phyloP scores from a whole-genome alignment of 352 stramenopile genomes.

The Phytophthora idaei region DNA sequence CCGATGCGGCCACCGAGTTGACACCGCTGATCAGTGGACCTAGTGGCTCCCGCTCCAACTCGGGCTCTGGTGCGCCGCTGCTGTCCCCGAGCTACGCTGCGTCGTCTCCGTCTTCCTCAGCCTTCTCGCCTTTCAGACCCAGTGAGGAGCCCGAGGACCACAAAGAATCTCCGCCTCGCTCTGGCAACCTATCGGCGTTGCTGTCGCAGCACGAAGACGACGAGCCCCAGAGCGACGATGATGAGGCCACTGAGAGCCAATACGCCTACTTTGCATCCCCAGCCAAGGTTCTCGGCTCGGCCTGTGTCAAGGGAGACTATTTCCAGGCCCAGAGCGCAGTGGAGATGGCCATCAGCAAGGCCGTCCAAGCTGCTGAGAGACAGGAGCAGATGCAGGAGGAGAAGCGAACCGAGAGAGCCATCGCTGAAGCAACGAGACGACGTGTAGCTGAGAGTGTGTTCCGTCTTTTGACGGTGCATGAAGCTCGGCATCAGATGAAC shows the following conservation, averaged over 20 bases:
- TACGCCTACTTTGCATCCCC: conserved; percentile 67
- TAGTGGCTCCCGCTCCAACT: conserved; percentile 1
- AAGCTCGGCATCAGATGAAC: conserved; percentile 80
- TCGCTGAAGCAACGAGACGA: conserved; percentile 7
- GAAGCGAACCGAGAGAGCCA: conserved; percentile 12
- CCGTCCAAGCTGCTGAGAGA: conserved; percentile 28
- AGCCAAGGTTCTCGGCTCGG: conserved; percentile 66
- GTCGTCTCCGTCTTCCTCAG: conserved; percentile 46
- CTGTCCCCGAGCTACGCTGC: conserved; percentile 56
- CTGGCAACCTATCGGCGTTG: conserved; percentile 22
- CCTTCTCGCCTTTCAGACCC: conserved; percentile 43
- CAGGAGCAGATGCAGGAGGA: conserved; percentile 24
- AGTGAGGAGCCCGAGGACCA: conserved; percentile 14
- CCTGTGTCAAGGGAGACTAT: conserved; percentile 80
- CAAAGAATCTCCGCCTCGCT: conserved; percentile 19
- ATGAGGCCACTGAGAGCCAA: conserved; percentile 34
- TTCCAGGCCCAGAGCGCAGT: conserved; percentile 71
- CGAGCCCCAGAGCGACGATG: conserved; percentile 30
- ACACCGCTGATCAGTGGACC: conserved; percentile 57
- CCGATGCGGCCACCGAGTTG: conserved; percentile 47
- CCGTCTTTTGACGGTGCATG: conserved; percentile 64
- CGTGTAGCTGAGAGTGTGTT: conserved; percentile 43
- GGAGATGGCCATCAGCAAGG: conserved; percentile 57
- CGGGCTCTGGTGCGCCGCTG: conserved; percentile 24
- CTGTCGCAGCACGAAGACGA: conserved; percentile 27